A percentile compares a stretch with the other conserved stretches of the same genome.
These are phyloP conservation scores for Lipomyces sp. DNA, from an alignment of 805 yeast genomes.

Conservation along the genomic window DNA sequence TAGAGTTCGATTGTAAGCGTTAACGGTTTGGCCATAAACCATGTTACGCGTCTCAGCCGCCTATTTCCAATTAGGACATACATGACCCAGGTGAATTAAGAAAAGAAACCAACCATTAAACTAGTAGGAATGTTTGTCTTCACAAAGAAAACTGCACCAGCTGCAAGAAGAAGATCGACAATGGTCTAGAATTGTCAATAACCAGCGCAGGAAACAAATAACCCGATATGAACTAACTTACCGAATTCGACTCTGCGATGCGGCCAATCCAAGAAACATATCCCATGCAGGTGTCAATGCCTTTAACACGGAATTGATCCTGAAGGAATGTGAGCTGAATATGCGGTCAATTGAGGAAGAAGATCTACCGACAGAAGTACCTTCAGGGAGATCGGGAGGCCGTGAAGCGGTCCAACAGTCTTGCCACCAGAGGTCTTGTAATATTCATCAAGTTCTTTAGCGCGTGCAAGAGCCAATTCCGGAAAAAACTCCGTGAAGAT, in stretches of 20 bases:
- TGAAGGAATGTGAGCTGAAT: not conserved
- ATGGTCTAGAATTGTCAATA: slow-evolving; percentile 29
- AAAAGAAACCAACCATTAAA: no score
- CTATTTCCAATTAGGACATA: slow-evolving; percentile 19
- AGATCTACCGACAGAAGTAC: not conserved
- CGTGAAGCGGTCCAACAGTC: slow-evolving; percentile 61
- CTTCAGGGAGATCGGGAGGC: slow-evolving; percentile 61
- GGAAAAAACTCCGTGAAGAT: slow-evolving; percentile 44
- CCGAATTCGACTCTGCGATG: slow-evolving; percentile 39
- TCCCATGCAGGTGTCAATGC: slow-evolving; percentile 51
- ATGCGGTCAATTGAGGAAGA: not conserved
- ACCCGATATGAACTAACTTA: slow-evolving; percentile 34
- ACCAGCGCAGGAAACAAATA: not conserved
- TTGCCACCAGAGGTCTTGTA: slow-evolving; percentile 45
- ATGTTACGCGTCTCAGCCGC: slow-evolving; percentile 47
- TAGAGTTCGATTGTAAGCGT: slow-evolving; percentile 45
- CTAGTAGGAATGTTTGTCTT: slow-evolving; percentile 56
- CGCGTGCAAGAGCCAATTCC: slow-evolving; percentile 58
- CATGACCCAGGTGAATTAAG: not conserved
- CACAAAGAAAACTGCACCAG: slow-evolving; percentile 54
- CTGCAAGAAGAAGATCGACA: slow-evolving; percentile 42
- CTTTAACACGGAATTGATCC: slow-evolving; percentile 48
- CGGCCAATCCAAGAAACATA: slow-evolving; percentile 45
- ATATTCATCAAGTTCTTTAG: slow-evolving; percentile 54
- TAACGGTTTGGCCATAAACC: slow-evolving; percentile 47